Evolutionary conservation across 768 basidiomycete species (phyloP), one percentile per base, ranked within the genome.

Genomic region (Tephrocybe sp.): DNA sequence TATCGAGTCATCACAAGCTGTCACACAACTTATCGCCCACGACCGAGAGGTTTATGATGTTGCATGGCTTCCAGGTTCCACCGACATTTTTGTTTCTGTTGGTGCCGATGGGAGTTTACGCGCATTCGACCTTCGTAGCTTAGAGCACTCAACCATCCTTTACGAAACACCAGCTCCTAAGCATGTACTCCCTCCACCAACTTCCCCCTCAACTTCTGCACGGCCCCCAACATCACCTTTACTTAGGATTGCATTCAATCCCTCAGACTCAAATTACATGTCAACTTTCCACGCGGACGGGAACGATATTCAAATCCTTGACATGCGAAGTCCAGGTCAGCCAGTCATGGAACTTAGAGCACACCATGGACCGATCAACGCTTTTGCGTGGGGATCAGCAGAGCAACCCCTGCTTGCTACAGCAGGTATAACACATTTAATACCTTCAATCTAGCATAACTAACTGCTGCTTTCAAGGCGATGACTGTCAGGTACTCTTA

Each of bases 71-170:
- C 97, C 97, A 5, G 83, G 85, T 20, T 95, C 92, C 8, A 92
- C 92, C 11, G 94, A 98, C 65, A 92, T 98, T 57, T 99, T 99
- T 65, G 94, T 98, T 33, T 97, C 94, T 5, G 97, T 98, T 20
- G 97, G 97, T 19, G 96, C 96, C 26, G 97, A 99, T 64, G 97
- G 97, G 10, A 92, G 89, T 57, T 73, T 98, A 45, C 89, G 97
- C 46, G 95, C 96, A 11, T 99, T 98, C 68, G 97, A 99, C 68
- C 76, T 99, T 49, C 86, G 97, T 43, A 92, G 90, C 59, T 79
- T 99, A 39, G 97, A 99, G 66, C 97, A 98, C 69, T 97, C 93
- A 11, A 99, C 97, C 10, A 99, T 99, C 61, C 78, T 98, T 35
- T 99, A 98, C 68, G 97, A 99, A 72, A 90, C 88, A 0, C 87